A percentile compares a stretch with the other conserved stretches of the same genome.
Conservation (phyloP, 371 early-diverging fungal species). For the Choanephora cucurbitarum region DNA sequence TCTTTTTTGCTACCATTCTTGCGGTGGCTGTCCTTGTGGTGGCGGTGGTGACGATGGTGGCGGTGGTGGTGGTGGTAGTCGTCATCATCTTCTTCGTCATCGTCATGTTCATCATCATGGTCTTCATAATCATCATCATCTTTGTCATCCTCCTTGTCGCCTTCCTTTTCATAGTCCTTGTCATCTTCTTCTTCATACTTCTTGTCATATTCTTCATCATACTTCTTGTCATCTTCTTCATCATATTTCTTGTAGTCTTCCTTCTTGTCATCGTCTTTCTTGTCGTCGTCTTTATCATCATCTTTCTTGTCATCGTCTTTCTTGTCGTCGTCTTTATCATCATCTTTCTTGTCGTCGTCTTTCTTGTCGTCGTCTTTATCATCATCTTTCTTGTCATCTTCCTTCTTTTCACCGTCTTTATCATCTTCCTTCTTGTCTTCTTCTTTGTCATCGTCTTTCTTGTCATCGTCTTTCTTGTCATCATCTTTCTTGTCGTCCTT, state of each 20-base stretch:
- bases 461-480: slow-evolving; percentile 6
- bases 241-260: slow-evolving; percentile 4
- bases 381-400: slow-evolving; percentile 3
- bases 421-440: slow-evolving; percentile 4
- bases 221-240: slow-evolving; percentile 7
- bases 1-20: too few species aligned
- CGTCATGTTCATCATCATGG: background rate
- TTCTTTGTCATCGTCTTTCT: slow-evolving; percentile 6
- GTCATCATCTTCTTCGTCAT: slow-evolving; percentile 1
- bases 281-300: slow-evolving; percentile 14
- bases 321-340: slow-evolving; percentile 6
- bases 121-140: slow-evolving; percentile 9
- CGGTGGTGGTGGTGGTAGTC: background rate
- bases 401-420: slow-evolving; percentile 3
- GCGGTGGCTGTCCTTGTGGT: background rate
- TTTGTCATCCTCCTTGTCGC: slow-evolving; percentile 6
- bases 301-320: slow-evolving; percentile 5
- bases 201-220: slow-evolving; percentile 10
- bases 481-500: slow-evolving; percentile 11
- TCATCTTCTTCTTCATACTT: slow-evolving; percentile 5
- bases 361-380: slow-evolving; percentile 5
- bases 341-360: slow-evolving; percentile 3
- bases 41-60: background rate
- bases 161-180: slow-evolving; percentile 7
- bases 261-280: slow-evolving; percentile 13